Conservation (phyloP, 768 basidiomycete genomes). For the Amanita rimosa region DNA sequence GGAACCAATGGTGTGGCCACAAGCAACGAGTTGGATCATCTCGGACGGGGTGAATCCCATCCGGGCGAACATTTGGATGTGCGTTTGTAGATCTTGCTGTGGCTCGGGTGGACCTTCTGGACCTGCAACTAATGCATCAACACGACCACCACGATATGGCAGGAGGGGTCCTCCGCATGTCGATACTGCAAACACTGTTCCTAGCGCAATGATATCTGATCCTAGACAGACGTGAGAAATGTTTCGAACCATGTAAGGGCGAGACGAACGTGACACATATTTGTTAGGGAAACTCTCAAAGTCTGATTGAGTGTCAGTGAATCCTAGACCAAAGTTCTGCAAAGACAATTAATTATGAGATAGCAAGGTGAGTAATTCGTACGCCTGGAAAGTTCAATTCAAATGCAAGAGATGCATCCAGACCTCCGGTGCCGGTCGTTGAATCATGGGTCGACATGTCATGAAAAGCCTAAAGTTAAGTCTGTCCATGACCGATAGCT, state of each 20-base stretch:
- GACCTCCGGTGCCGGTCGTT: constrained; percentile 34
- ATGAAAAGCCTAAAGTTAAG: constrained; percentile 30
- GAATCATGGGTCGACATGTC: constrained; percentile 37
- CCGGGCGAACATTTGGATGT: constrained; percentile 27
- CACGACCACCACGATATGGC: constrained; percentile 28
- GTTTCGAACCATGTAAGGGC: not conserved
- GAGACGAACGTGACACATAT: constrained; percentile 29
- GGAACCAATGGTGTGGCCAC: constrained; percentile 40
- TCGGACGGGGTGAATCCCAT: constrained; percentile 33
- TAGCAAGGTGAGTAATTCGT: constrained; percentile 6
- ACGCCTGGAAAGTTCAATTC: constrained; percentile 33
- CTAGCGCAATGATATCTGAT: constrained; percentile 33
- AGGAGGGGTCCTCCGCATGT: constrained; percentile 37
- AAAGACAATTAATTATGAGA: not conserved
- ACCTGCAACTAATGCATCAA: constrained; percentile 28
- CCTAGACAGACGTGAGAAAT: constrained; percentile 16
- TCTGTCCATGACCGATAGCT: not conserved
- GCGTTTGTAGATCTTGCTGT: constrained; percentile 25
- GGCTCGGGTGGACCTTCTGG: constrained; percentile 31
- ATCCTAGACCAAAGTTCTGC: constrained; percentile 38
- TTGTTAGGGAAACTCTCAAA: constrained; percentile 30
- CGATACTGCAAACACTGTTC: constrained; percentile 22
- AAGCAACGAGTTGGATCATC: constrained; percentile 40
- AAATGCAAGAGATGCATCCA: constrained; percentile 39
- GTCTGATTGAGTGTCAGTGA: constrained; percentile 30